These are phyloP conservation scores for Euphorbia pulcherrima DNA, from an alignment of 345 rosid species.

Conservation along the genomic window DNA sequence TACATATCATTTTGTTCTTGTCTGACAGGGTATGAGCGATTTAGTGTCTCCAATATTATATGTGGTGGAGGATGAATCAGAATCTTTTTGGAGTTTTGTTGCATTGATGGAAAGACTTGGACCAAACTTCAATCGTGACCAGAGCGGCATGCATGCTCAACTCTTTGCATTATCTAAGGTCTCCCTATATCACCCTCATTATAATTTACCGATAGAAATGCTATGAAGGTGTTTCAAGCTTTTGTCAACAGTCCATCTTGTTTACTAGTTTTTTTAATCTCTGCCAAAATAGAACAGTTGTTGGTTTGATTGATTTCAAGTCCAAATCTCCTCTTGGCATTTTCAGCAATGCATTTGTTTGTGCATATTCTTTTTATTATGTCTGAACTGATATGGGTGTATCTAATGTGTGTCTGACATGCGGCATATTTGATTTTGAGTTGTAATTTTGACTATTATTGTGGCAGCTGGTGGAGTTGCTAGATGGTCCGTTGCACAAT, in stretches of 20 bases:
- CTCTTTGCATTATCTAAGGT: conserved; percentile 97
- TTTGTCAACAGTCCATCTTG: neutral
- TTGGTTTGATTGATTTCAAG: neutral
- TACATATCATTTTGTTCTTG: conserved; percentile 3
- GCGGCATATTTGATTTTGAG: conserved; percentile 6
- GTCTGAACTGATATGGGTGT: too few relatives aligned
- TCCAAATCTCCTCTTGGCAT: too few relatives aligned
- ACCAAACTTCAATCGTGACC: conserved; percentile 95
- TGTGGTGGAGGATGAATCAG: conserved; percentile 82
- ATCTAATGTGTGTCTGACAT: conserved; percentile 1
- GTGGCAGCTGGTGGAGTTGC: conserved; percentile 84
- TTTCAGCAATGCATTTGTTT: neutral
- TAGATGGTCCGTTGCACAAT: conserved; percentile 80
- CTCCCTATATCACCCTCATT: conserved; percentile 11
- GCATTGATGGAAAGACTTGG: conserved; percentile 95
- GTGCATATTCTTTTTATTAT: conserved; percentile 2
- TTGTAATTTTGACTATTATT: conserved; percentile 16
- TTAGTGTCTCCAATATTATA: conserved; percentile 83
- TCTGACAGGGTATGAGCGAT: conserved; percentile 92
- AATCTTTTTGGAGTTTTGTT: conserved; percentile 97
- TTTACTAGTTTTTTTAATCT: neutral
- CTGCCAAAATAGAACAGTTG: neutral
- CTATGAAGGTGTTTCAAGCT: neutral
- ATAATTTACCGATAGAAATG: neutral
- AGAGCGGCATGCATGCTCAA: conserved; percentile 96